Conservation (phyloP, 2,329 filamentous ascomycete species). For the Aureobasidium sp. region DNA sequence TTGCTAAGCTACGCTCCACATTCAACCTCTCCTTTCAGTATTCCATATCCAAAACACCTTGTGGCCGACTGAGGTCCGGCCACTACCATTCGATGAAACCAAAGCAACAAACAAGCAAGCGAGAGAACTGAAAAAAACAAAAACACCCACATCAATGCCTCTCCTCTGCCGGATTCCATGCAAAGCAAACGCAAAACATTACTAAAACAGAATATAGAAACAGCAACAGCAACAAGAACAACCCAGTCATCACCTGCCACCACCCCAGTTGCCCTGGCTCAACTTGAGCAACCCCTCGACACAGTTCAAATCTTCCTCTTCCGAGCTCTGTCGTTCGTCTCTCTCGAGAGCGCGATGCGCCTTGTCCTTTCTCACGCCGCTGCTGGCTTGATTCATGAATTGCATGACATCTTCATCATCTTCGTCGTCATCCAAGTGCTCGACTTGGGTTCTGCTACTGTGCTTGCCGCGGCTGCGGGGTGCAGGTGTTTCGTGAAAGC, state of each 20-base stretch:
- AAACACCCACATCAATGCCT: neutral
- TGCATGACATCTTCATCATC: conserved; percentile 58
- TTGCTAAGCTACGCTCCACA: neutral
- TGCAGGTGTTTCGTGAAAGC: conserved; percentile 6
- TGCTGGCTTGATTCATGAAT: conserved; percentile 61
- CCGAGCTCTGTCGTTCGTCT: conserved; percentile 28
- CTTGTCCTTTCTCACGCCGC: conserved; percentile 3
- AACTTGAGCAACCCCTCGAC: conserved; percentile 16
- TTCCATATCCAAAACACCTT: neutral
- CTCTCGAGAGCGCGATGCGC: conserved; percentile 7
- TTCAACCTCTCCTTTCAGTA: neutral
- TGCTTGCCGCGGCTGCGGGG: neutral
- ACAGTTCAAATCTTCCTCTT: conserved; percentile 58
- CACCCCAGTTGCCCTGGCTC: conserved; percentile 64
- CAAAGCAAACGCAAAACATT: neutral
- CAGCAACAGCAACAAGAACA: neutral
- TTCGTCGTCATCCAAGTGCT: conserved; percentile 16
- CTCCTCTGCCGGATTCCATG: neutral
- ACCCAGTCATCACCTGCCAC: neutral
- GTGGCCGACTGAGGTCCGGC: neutral
- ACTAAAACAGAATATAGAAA: neutral
- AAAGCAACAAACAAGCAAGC: neutral
- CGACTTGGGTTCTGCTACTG: neutral
- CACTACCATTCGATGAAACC: neutral
- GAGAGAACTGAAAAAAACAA: neutral